Base-by-base conservation (phyloP, 139 green algal species). In the Tetradesmus lagerheimii region DNA sequence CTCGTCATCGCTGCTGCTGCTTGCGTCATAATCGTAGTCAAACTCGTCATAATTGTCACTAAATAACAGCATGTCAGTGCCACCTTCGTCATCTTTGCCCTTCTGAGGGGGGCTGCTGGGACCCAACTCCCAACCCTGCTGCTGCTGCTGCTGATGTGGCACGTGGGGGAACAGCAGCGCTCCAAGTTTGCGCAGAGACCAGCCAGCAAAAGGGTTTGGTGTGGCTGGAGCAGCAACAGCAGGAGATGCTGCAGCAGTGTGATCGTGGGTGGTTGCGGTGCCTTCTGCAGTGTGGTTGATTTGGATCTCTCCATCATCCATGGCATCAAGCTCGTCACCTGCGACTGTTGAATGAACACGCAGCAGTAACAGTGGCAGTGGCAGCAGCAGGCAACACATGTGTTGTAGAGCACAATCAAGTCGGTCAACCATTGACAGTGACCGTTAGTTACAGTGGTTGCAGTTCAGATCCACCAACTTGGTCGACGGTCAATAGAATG, bases 11-110 rank as follows among this genome's bases (percentile, higher is more conserved):
- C 35, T 47, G 74, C 74, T 45, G 76, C 74, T n/a, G 74, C 31
- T 27, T 20, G 27, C 57, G 35, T 78, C 82, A 74, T 34, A 18
- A 27, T 53, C 57, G 25, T 78, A 43, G 14, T 50, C 57, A 79
- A 29, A 74, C n/a, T 86, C 80, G 25, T 86, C 45, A 74, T 86
- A 86, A 16, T 86, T n/a, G 38, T 86, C 80, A 43, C n/a, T 43
- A 20, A 86, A 86, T 23, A 75, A 15, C 4, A 86, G 31, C 80
- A 71, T 71, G 25, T 75, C 80, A 27, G 38, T 27, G n/a, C 80
- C 80, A 39, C 27, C 80, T n/a, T 74, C 57, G 31, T 71, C 57
- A 71, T 71, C 57, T 23, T 71, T 71, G 57, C 57, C 57, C 57
- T 71, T 71, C 25, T n/a, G 23, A 31, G 57, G 57, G 11, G 57